Evolutionary conservation across 2,329 filamentous ascomycete genomes (phyloP), one percentile per base, ranked within the genome.

Genomic region (Cladosporium velox): DNA sequence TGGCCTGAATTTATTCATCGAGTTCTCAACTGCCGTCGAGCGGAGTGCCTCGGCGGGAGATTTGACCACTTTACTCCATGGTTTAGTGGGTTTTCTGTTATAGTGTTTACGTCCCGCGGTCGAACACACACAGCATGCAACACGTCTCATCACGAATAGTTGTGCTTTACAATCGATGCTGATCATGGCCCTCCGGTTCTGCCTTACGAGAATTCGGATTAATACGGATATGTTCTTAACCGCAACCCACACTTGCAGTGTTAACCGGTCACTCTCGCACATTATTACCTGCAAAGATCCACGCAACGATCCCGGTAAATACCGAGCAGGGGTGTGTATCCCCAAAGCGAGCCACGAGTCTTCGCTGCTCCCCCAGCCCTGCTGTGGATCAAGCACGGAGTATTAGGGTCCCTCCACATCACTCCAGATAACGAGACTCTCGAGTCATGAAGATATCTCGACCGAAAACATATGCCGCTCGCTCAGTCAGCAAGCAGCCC

Each of bases 371-470:
- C 30, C 52, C 52, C 52, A 55, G 52, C 32, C 52, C 52, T 32
- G 26, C 28, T 55, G 52, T 55, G 52, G 52, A 55, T 47, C 28
- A n/a, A 54, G 28, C 52, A 30, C 52, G 52, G 52, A 55, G 52
- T 55, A 55, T 21, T 55, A 55, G 28, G 41, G 41, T 24, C 41
- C 4, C 41, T 47, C 41, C 41, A 24, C 41, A 47, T 47, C 41
- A 47, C 41, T 47, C 21, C 41, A 47, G n/a, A 24, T 21, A 47
- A 47, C 41, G n/a, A 21, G 41, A 47, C 41, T 21, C n/a, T 10
- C 49, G 49, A 54, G 49, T 54, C 49, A 54, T 54, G 41, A 47
- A 24, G n/a, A 47, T 47, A 47, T 47, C 41, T 47, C n/a, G 41
- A 47, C 41, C n/a, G 41, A 47, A 24, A 41, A 59, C 8, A 35